Conservation (phyloP, 495 filamentous ascomycete genomes). For the Penicillium salamii region DNA sequence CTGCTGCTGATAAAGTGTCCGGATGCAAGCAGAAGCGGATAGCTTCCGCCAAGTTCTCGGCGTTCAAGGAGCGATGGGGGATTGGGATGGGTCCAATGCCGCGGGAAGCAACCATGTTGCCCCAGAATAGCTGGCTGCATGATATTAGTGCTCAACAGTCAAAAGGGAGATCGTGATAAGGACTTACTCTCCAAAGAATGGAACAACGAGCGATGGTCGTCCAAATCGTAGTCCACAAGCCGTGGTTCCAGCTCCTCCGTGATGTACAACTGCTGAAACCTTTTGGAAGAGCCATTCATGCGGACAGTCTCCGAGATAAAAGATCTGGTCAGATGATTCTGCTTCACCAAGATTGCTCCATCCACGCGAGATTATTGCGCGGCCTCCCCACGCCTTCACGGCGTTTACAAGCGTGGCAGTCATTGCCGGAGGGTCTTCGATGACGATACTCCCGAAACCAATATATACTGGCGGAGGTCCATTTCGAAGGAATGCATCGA, state of each 20-base stretch:
- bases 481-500: conserved; percentile 45
- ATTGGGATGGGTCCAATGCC: conserved; percentile 63
- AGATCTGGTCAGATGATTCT: conserved; percentile 41
- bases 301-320: conserved; percentile 53
- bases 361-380: conserved; percentile 56
- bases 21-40: conserved; percentile 63
- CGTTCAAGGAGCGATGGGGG: conserved; percentile 54
- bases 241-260: conserved; percentile 61
- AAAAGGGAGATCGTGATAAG: not conserved
- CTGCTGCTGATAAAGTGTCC: conserved; percentile 53
- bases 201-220: conserved; percentile 54
- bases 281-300: conserved; percentile 63
- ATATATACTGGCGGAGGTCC: conserved; percentile 58
- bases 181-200: conserved; percentile 59
- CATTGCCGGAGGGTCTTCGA: conserved; percentile 54
- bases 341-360: conserved; percentile 55
- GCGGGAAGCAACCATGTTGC: conserved; percentile 57
- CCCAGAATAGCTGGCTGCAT: conserved; percentile 69
- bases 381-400: conserved; percentile 41
- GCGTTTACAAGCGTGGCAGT: conserved; percentile 50
- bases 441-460: conserved; percentile 61
- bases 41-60: conserved; percentile 50
- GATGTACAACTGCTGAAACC: conserved; percentile 57
- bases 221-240: conserved; percentile 54
- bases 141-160: not conserved